Evolutionary conservation across 2,329 filamentous ascomycete genomes (phyloP), one percentile per base, ranked within the genome.

Genomic region (Trichophyton rubrum): DNA sequence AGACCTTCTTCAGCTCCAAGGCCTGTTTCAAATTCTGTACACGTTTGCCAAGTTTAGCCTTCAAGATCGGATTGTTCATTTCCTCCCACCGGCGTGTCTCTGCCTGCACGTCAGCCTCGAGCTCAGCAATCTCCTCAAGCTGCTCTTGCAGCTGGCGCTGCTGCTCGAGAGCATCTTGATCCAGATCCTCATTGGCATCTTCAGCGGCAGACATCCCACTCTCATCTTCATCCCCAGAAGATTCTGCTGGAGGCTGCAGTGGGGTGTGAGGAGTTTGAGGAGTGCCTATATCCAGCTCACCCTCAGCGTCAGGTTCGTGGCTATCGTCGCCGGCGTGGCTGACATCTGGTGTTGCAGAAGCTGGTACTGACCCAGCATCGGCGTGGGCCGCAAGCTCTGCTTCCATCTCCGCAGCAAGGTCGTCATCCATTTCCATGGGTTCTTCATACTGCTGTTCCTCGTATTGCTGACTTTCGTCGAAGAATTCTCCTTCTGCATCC

Each of bases 401-500:
- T 62, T 77, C 75, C 71, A 77, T 73, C 57, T 76, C 74, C 7
- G 71, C 73, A n/a, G 72, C 74, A 35, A 77, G 68, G 3, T 70
- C 70, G 49, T 75, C 74, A 56, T 76, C 74, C 24, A 75, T 70
- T 30, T 72, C 70, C 40, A 70, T 72, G 59, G 71, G 71, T 17
- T 65, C 68, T 8, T 65, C 68, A 35, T 69, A 66, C 40, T 60
- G 27, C 47, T 66, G 62, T 17, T 43, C 40, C n/a, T 43, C 40
- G 40, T 43, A 43, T 35, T 69, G 66, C 33, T 59, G 27, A 43
- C 66, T 61, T 51, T 66, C 41, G 55, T 79, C 75, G 5, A 78
- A 75, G 9, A 72, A 71, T 64, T 80, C 78, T 30, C 72, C 77
- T 59, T 79, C 76, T 4, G 78, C 77, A 65, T 80, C 78, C 35